Conservation (phyloP, 768 basidiomycete genomes). For the Leccinum obscurum region DNA sequence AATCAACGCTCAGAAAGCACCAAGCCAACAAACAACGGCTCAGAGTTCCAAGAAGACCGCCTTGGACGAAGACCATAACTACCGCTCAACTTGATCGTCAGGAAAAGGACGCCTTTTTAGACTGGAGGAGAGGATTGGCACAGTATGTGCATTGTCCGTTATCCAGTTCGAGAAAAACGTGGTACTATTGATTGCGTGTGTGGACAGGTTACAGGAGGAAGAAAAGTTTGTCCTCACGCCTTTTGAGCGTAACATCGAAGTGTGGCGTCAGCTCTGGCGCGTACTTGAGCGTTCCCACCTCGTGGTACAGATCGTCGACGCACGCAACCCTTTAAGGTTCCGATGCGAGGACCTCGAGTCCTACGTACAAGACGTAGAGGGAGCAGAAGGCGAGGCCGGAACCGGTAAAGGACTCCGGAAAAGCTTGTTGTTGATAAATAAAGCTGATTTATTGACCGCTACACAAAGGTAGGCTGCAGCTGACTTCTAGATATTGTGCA, state of each 20-base stretch:
- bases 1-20: conserved; percentile 70
- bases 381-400: conserved; percentile 76
- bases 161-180: neutral
- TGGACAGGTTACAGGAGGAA: conserved; percentile 75
- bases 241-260: conserved; percentile 96
- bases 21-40: conserved; percentile 70
- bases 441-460: conserved; percentile 86
- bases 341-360: conserved; percentile 89
- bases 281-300: conserved; percentile 95
- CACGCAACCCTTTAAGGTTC: conserved; percentile 90
- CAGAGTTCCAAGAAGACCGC: conserved; percentile 85
- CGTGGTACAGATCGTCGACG: conserved; percentile 94
- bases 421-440: conserved; percentile 89
- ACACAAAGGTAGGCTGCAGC: conserved; percentile 69
- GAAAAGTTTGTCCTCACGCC: conserved; percentile 90
- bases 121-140: conserved; percentile 91
- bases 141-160: conserved; percentile 54
- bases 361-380: conserved; percentile 84
- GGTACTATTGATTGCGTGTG: neutral
- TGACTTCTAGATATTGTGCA: neutral
- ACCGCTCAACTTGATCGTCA: conserved; percentile 78
- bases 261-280: conserved; percentile 98
- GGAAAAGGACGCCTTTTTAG: conserved; percentile 88
- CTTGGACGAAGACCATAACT: conserved; percentile 84
- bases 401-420: conserved; percentile 71